phyloP scores from a whole-genome alignment of 192 early-diverging fungal genomes.

The Entomortierella parvispora region DNA sequence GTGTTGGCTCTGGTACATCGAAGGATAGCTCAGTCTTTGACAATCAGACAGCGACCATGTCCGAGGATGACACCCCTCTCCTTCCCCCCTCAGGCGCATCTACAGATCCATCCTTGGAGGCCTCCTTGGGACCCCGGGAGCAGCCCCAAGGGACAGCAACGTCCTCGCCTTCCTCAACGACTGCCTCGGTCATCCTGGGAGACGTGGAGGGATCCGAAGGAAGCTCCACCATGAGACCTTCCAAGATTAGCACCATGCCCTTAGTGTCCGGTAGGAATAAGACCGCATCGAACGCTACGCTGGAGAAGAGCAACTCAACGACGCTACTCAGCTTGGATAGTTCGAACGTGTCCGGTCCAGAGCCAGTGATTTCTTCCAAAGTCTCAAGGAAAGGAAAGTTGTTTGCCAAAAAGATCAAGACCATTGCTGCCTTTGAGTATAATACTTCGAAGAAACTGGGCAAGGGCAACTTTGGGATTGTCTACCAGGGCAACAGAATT shows the following conservation, averaged over 20 bases:
- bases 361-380: slow-evolving; percentile 23
- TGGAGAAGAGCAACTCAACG: neutral
- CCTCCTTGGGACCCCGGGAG: neutral
- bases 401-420: slow-evolving; percentile 43
- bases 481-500: slow-evolving; percentile 35
- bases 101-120: neutral
- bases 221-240: neutral
- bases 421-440: slow-evolving; percentile 41
- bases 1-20: neutral
- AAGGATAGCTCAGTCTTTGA: neutral
- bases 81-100: neutral
- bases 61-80: slow-evolving; percentile 16
- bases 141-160: neutral
- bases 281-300: neutral
- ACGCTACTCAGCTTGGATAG: neutral
- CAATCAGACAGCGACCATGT: slow-evolving; percentile 7
- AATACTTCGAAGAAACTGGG: slow-evolving; percentile 38
- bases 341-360: neutral
- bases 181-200: neutral
- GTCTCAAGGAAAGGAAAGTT: slow-evolving; percentile 31
- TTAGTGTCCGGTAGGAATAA: neutral
- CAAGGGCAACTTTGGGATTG: slow-evolving; percentile 48
- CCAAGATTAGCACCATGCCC: slow-evolving; percentile 12
- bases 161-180: neutral
- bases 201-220: too few relatives aligned